phyloP scores from a whole-genome alignment of 2,329 filamentous ascomycete species.

The Pezicula rhizophila region DNA sequence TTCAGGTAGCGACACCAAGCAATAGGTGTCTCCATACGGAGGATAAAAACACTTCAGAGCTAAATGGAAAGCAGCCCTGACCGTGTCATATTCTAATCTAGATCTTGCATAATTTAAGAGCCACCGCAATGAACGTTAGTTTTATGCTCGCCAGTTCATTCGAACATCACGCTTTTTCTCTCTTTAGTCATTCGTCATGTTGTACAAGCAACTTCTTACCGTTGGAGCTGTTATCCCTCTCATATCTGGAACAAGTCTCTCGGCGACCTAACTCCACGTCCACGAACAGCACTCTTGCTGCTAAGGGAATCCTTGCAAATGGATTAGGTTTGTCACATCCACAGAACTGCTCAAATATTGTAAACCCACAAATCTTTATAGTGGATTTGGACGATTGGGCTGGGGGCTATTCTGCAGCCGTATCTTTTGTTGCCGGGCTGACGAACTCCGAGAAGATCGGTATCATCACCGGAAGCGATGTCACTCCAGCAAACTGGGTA shows the following conservation, averaged over 20 bases:
- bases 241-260: not conserved
- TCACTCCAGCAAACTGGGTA: slow-evolving; percentile 12
- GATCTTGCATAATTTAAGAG: not conserved
- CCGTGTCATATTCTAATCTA: too few species aligned
- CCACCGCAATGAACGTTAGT: not conserved
- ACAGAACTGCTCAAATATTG: not conserved
- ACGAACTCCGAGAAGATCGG: slow-evolving; percentile 37
- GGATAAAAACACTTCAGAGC: too few species aligned
- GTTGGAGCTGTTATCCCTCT: not conserved
- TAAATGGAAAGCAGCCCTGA: too few species aligned
- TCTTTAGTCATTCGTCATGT: not conserved
- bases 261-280: not conserved
- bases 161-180: not conserved
- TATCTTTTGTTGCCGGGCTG: slow-evolving; percentile 31
- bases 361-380: not conserved
- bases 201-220: not conserved
- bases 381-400: slow-evolving; percentile 28
- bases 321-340: not conserved
- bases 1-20: too few species aligned
- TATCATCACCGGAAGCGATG: slow-evolving; percentile 26
- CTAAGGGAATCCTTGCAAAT: not conserved
- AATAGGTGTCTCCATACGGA: too few species aligned
- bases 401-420: slow-evolving; percentile 30
- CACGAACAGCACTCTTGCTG: not conserved
- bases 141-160: not conserved